Conservation (phyloP, 1,284 basidiomycete species). For the Apiotrichum sp. region DNA sequence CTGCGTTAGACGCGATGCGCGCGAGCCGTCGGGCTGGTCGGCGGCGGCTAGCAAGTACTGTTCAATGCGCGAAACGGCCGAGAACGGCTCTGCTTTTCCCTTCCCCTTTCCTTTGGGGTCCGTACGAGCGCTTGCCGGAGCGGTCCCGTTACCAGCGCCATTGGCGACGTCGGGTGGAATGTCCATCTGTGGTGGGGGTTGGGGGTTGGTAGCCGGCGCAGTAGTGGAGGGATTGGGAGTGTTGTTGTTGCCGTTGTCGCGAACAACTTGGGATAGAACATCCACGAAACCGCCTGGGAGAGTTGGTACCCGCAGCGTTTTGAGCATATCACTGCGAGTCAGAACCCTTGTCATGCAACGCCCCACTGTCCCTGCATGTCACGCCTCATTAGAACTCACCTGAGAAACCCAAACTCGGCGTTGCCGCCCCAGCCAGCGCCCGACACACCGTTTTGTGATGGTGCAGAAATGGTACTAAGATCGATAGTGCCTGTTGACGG, state of each 20-base stretch:
- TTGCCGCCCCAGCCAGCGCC: constrained; percentile 13
- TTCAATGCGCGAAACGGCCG: constrained; percentile 18
- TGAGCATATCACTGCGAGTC: constrained; percentile 38
- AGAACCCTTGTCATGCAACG: background rate
- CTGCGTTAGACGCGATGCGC: constrained; percentile 80
- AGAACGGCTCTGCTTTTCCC: constrained; percentile 17
- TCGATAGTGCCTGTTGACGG: constrained; percentile 1
- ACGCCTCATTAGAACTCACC: background rate
- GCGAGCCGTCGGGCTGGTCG: constrained; percentile 84
- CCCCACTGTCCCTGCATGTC: too few relatives aligned
- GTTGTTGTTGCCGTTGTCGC: background rate
- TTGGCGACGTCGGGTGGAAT: background rate
- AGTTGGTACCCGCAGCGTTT: constrained; percentile 39
- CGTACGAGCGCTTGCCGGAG: background rate
- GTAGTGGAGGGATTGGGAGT: background rate
- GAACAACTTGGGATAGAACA: constrained; percentile 28
- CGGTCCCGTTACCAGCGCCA: background rate
- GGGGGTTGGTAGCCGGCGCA: background rate
- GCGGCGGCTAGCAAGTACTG: constrained; percentile 87
- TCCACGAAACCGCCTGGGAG: constrained; percentile 43
- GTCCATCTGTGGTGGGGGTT: background rate
- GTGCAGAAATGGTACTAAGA: constrained; percentile 4
- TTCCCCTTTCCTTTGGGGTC: constrained; percentile 8
- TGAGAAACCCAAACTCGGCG: constrained; percentile 18
- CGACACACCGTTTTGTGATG: background rate